Evolutionary conservation across 768 basidiomycete genomes (phyloP), one percentile per base, ranked within the genome.

Genomic region (Lentinula edodes): DNA sequence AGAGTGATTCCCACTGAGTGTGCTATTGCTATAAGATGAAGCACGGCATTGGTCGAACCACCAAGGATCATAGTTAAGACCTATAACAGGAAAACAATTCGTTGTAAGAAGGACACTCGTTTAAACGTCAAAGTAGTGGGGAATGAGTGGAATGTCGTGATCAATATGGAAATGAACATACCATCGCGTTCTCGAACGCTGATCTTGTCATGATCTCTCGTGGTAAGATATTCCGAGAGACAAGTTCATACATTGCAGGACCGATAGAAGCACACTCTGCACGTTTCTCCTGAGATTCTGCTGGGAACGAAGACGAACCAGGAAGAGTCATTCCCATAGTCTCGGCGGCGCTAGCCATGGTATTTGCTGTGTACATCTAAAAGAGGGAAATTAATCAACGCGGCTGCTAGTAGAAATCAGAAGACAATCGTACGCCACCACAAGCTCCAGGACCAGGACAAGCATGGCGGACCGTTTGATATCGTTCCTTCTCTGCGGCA

Each of bases 401-500:
- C n/a, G 52, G 45, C 53, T 23, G 7, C 8, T 48, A 8, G 46
- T 48, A 48, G 46, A 20, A 20, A 41, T 57, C 50, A 36, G 36
- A 39, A 43, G 10, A 12, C 1, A 20, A 39, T 54, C 91, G 74
- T 72, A 95, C 94, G 65, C 95, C 96, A 71, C 97, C 97, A 74
- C 97, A 99, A 54, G 96, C 95, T 58, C 97, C 97, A 20, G 95
- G 87, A 50, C 96, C 96, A n/a, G 97, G 94, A 72, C 97, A 99
- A 16, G 96, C 89, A 73, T 98, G 83, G 62, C 95, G 86, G 61
- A 98, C 82, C 41, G 93, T 96, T 66, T 91, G 82, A 73, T 91
- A 91, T 50, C 97, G 87, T 69, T 83, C 86, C 63, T 79, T 76
- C 71, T 99, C 96, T 1, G 97, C 97, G 52, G 82, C 82, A 8